A percentile compares a stretch with the other conserved stretches of the same genome.
These are phyloP conservation scores for Vitis rupestris DNA, from an alignment of 164 flowering plant genomes.

Conservation along the genomic window DNA sequence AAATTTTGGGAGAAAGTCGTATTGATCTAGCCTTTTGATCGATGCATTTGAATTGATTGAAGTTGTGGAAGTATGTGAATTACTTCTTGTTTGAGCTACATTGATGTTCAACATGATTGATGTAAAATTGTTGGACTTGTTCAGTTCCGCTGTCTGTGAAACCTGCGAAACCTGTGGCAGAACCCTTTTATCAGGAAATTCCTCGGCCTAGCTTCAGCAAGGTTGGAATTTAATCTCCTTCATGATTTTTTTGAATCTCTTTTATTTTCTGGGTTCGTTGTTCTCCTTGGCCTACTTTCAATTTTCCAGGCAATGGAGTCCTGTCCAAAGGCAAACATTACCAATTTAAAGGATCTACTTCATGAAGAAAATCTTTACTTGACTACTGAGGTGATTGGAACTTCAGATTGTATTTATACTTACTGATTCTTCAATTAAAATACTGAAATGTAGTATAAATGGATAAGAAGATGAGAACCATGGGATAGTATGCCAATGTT, in stretches of 20 bases:
- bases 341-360: slow-evolving; percentile 49
- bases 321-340: slow-evolving; percentile 60
- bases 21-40: too few relatives aligned
- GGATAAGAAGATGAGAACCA: too few relatives aligned
- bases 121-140: slow-evolving; percentile 7
- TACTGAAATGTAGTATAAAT: too few relatives aligned
- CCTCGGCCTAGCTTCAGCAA: slow-evolving; percentile 41
- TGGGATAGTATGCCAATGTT: too few relatives aligned
- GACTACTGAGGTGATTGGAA: slow-evolving; percentile 69
- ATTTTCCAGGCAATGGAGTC: slow-evolving; percentile 73
- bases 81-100: not conserved
- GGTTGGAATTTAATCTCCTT: slow-evolving; percentile 33
- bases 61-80: not conserved
- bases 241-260: not conserved
- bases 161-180: slow-evolving; percentile 49
- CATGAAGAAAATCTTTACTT: slow-evolving; percentile 83
- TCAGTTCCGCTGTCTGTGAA: slow-evolving; percentile 68
- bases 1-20: too few relatives aligned
- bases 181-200: slow-evolving; percentile 67
- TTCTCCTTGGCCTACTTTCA: not conserved
- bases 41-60: too few relatives aligned
- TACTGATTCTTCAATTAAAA: not conserved
- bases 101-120: not conserved
- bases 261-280: not conserved
- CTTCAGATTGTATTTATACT: not conserved